Conservation (phyloP, 2,329 filamentous ascomycete genomes). For the Dothistroma pini region DNA sequence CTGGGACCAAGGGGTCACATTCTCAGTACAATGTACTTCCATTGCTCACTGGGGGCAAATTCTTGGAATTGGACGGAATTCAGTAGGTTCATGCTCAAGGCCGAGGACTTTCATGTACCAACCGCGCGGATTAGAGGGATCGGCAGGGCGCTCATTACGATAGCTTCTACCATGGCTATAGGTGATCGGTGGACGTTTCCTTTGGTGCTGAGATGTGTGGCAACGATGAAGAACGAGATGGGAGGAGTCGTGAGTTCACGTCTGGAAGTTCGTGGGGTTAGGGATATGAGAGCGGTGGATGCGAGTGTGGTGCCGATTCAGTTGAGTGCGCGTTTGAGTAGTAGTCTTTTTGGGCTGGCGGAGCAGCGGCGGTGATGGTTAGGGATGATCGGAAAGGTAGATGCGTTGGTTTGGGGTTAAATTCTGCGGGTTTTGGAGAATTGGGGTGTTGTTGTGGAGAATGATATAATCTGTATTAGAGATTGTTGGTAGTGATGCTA, state of each 20-base stretch:
- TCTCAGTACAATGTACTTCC: slow-evolving; percentile 30
- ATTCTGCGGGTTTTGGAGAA: too few relatives aligned
- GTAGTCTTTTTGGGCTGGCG: slow-evolving; percentile 30
- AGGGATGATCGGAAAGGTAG: slow-evolving; percentile 13
- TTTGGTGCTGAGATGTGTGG: slow-evolving; percentile 27
- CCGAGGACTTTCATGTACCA: slow-evolving; percentile 27
- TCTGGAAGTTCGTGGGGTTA: slow-evolving; percentile 37
- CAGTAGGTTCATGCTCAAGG: slow-evolving; percentile 27
- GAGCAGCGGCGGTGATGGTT: slow-evolving; percentile 37
- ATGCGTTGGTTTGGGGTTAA: too few relatives aligned
- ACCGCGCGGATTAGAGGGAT: slow-evolving; percentile 10
- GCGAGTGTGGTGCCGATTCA: slow-evolving; percentile 29
- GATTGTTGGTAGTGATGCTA: background rate
- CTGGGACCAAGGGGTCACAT: slow-evolving; percentile 29
- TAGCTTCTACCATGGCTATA: slow-evolving; percentile 17
- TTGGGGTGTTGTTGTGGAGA: background rate
- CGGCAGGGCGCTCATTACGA: slow-evolving; percentile 24
- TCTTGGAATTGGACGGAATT: slow-evolving; percentile 26
- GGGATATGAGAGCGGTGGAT: slow-evolving; percentile 38
- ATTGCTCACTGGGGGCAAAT: slow-evolving; percentile 27
- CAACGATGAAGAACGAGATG: slow-evolving; percentile 30
- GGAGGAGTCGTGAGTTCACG: slow-evolving; percentile 37
- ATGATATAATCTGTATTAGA: background rate
- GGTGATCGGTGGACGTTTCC: slow-evolving; percentile 25
- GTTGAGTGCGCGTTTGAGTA: slow-evolving; percentile 25